A percentile compares a stretch with the other conserved stretches of the same genome.
Evolutionary conservation across 2,329 filamentous ascomycete species (phyloP).

Genomic region (Setomelanomma holmii): DNA sequence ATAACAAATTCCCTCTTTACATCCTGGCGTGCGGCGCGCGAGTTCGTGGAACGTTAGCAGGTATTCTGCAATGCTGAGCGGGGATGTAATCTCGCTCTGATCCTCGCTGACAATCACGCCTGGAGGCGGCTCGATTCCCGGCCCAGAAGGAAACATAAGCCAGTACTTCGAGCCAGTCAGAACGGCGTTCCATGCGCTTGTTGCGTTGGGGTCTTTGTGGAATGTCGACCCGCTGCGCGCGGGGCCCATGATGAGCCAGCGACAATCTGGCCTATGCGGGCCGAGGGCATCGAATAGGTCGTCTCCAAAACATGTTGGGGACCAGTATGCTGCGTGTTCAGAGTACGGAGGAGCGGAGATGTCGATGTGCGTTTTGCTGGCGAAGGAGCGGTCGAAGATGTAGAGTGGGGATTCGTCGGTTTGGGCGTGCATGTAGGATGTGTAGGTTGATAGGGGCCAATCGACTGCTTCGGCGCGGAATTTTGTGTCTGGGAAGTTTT

Average conservation of each 20-base stretch:
- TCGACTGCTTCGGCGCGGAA: slow-evolving; percentile 95
- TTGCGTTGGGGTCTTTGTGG: slow-evolving; percentile 80
- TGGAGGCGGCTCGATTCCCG: slow-evolving; percentile 70
- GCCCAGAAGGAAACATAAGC: slow-evolving; percentile 91
- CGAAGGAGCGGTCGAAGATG: slow-evolving; percentile 87
- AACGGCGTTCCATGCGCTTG: slow-evolving; percentile 93
- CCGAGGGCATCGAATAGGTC: slow-evolving; percentile 85
- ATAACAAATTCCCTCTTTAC: slow-evolving; percentile 82
- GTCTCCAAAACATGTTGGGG: slow-evolving; percentile 82
- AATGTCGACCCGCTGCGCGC: slow-evolving; percentile 90
- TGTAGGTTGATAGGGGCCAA: slow-evolving; percentile 84
- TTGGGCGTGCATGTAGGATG: slow-evolving; percentile 80
- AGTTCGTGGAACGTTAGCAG: slow-evolving; percentile 86
- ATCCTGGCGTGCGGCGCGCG: slow-evolving; percentile 77
- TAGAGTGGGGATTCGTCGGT: slow-evolving; percentile 89
- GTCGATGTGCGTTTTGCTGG: slow-evolving; percentile 78
- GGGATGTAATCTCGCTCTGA: slow-evolving; percentile 90
- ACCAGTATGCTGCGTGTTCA: slow-evolving; percentile 69
- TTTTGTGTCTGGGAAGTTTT: slow-evolving; percentile 68
- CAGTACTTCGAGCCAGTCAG: slow-evolving; percentile 92
- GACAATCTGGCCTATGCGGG: slow-evolving; percentile 79
- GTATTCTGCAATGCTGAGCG: slow-evolving; percentile 96
- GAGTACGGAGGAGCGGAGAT: slow-evolving; percentile 51
- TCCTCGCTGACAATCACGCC: slow-evolving; percentile 91
- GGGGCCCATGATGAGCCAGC: slow-evolving; percentile 93